Evolutionary conservation across 148 eudicot species (phyloP).

Genomic region (Dianthus caryophyllus): DNA sequence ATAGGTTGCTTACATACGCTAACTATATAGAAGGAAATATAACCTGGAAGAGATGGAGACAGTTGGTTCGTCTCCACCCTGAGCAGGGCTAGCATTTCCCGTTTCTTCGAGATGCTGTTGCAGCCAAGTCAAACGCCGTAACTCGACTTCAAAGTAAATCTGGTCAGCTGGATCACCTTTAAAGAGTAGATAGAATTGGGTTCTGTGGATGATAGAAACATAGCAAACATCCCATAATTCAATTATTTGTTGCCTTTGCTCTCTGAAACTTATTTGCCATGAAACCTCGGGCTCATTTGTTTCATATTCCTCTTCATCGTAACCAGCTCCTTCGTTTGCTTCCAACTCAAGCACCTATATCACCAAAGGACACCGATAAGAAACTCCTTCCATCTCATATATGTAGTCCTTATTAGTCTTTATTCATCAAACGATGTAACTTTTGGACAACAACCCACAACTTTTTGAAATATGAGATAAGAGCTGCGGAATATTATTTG

Average conservation of each 20-base stretch:
- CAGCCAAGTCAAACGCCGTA: conserved; percentile 79
- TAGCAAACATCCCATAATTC: conserved; percentile 79
- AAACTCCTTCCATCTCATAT: background rate
- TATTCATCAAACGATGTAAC: background rate
- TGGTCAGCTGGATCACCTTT: conserved; percentile 84
- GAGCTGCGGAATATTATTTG: too few species aligned
- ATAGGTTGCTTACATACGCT: too few species aligned
- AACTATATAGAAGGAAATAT: background rate
- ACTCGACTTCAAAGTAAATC: conserved; percentile 88
- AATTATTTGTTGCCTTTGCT: conserved; percentile 79
- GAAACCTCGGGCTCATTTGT: conserved; percentile 49
- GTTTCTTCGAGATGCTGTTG: conserved; percentile 70
- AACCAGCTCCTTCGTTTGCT: conserved; percentile 66
- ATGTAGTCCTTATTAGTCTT: too few species aligned
- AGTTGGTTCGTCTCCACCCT: conserved; percentile 54
- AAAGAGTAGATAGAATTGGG: conserved; percentile 75
- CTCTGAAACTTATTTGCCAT: conserved; percentile 58
- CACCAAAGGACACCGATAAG: background rate
- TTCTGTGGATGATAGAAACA: conserved; percentile 88
- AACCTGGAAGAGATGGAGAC: conserved; percentile 78
- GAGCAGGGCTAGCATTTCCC: conserved; percentile 74
- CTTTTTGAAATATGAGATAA: too few species aligned
- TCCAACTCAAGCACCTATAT: conserved; percentile 61
- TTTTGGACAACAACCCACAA: background rate
- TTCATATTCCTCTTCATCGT: conserved; percentile 37